Evolutionary conservation across 2,329 filamentous ascomycete genomes (phyloP), one percentile per base, ranked within the genome.

Genomic region (Thelonectria olida): DNA sequence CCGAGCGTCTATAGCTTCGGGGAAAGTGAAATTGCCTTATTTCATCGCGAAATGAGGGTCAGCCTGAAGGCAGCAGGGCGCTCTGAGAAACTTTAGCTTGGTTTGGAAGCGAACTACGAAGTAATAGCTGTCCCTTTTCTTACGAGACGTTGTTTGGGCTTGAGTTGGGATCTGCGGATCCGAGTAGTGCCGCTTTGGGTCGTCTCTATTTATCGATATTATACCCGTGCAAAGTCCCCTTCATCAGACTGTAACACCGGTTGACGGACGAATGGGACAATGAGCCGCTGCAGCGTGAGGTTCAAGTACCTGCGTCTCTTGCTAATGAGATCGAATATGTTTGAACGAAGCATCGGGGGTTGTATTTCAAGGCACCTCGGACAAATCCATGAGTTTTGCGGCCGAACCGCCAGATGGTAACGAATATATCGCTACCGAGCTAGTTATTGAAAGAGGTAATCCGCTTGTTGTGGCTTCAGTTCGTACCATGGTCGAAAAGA

Each of bases 11-110:
- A 54, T 67, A 67, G 63, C 54, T 56, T 53, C 45, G 54, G 59
- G 38, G 22, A 22, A 62, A 34, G 49, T 66, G 49, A 71, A 71
- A 71, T 71, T 71, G 56, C 68, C 51, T 67, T 71, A 71, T 70
- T 70, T 70, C 53, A 54, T 67, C 49, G 42, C 44, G 41, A 63
- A 67, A 53, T 56, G 54, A 55, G 64, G 57, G 61, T 62, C 65
- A 68, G 61, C 69, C 62, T 63, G 59, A 59, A 20, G 44, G 57
- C 47, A 55, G 31, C 57, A 60, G 54, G 36, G 62, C 41, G 25
- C 50, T 36, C 51, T 23, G 47, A 45, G 51, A 54, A 59, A 28
- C 44, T 38, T 51, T 39, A 60, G 44, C 23, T 13, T 20, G 25
- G 25, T 51, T 25, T 19, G 31, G 12, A 34, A 34, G 31, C 31